These are phyloP conservation scores for Neoascochyta sp. DNA, from an alignment of 2,329 filamentous ascomycete species.

Conservation along the genomic window DNA sequence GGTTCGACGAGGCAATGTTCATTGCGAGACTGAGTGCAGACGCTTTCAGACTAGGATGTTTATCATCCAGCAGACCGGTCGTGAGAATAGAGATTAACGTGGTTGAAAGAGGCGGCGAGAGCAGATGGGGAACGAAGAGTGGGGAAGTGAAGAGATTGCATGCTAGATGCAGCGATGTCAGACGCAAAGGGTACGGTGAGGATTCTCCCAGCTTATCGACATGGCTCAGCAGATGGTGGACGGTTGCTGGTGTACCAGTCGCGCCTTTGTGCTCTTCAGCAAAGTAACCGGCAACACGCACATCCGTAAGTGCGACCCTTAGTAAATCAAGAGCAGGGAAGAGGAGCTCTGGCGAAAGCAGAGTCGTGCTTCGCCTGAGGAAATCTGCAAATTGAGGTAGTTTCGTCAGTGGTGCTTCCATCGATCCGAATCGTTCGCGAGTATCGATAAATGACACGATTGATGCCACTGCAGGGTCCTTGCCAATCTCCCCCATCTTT, in stretches of 20 bases:
- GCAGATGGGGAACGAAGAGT: constrained; percentile 64
- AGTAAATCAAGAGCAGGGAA: constrained; percentile 87
- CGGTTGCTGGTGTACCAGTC: constrained; percentile 48
- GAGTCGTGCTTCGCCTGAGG: constrained; percentile 53
- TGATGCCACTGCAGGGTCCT: constrained; percentile 57
- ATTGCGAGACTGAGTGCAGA: constrained; percentile 80
- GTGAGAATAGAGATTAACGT: constrained; percentile 66
- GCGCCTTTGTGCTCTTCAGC: constrained; percentile 62
- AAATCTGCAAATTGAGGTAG: constrained; percentile 62
- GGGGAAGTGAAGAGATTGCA: constrained; percentile 81
- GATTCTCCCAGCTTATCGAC: constrained; percentile 51
- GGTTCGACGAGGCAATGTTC: constrained; percentile 72
- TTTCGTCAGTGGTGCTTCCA: constrained; percentile 67
- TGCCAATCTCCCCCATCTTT: constrained; percentile 67
- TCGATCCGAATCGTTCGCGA: constrained; percentile 55
- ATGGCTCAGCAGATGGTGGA: constrained; percentile 56
- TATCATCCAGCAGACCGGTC: constrained; percentile 72
- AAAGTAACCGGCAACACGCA: constrained; percentile 75
- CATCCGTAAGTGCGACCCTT: constrained; percentile 71
- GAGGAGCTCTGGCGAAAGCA: constrained; percentile 60
- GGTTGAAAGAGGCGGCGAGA: constrained; percentile 50
- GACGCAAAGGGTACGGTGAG: constrained; percentile 75
- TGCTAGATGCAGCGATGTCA: constrained; percentile 76
- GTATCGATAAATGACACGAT: constrained; percentile 69
- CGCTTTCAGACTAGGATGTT: constrained; percentile 70